Percentiles rank a stretch among this genome's conserved stretches.
These are phyloP conservation scores for Naegleria gruberi DNA, from an alignment of 208 protist species.

Conservation along the genomic window DNA sequence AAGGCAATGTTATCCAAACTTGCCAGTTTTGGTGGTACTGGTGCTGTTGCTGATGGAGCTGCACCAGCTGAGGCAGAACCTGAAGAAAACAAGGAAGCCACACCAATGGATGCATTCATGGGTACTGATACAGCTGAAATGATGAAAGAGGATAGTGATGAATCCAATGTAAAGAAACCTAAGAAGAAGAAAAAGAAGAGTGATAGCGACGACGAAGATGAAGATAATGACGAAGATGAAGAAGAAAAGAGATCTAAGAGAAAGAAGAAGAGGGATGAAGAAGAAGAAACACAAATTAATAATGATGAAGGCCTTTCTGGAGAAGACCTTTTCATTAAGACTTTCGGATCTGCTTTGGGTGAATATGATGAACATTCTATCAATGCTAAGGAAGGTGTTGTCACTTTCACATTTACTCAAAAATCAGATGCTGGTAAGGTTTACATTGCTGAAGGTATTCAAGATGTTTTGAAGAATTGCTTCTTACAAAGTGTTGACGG, in stretches of 20 bases:
- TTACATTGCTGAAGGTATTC: background rate
- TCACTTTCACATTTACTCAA: background rate
- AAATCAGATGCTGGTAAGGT: background rate
- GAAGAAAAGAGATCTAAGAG: background rate
- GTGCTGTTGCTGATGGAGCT: background rate
- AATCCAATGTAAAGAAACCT: background rate
- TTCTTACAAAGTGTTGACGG: background rate
- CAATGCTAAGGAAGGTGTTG: background rate
- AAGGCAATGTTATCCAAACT: background rate
- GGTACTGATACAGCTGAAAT: background rate
- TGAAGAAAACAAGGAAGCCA: background rate
- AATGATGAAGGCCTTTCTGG: background rate
- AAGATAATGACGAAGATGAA: background rate
- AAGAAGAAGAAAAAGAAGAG: conserved; percentile 18
- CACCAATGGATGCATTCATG: background rate
- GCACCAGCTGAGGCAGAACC: background rate
- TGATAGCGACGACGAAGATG: background rate
- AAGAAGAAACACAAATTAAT: background rate
- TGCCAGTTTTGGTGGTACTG: background rate
- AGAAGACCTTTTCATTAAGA: background rate
- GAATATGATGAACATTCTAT: background rate
- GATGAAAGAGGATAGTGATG: conserved; percentile 20
- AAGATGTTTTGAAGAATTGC: background rate
- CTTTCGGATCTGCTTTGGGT: background rate
- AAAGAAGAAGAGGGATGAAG: background rate